A percentile compares a stretch with the other conserved stretches of the same genome.
Conservation (phyloP, 345 rosid species). For the Acer yangbiense region DNA sequence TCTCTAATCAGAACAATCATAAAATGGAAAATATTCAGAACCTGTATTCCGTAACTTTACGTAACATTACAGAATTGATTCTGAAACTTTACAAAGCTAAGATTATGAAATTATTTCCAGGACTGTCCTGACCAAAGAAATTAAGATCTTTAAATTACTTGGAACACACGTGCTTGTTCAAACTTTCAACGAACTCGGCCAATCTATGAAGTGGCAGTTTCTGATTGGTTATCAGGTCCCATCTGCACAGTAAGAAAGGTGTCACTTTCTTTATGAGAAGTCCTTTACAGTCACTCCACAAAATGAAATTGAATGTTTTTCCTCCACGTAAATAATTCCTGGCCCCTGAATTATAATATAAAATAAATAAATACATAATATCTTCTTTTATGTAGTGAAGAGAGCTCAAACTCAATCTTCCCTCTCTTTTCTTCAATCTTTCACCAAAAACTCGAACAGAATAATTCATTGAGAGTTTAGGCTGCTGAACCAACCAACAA, state of each 20-base stretch:
- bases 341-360: slow-evolving; percentile 17
- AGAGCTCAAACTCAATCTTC: neutral
- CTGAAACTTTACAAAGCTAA: too few relatives aligned
- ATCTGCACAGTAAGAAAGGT: slow-evolving; percentile 27
- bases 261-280: neutral
- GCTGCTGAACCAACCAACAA: neutral
- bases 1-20: too few relatives aligned
- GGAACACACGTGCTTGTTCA: neutral
- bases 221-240: slow-evolving; percentile 20
- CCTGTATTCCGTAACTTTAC: too few relatives aligned
- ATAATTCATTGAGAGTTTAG: neutral
- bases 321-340: slow-evolving; percentile 38
- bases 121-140: too few relatives aligned
- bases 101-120: too few relatives aligned
- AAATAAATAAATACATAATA: neutral
- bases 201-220: neutral
- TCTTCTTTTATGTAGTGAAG: neutral
- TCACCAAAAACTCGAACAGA: slow-evolving; percentile 5
- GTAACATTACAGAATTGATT: too few relatives aligned
- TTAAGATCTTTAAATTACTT: too few relatives aligned
- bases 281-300: neutral
- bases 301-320: slow-evolving; percentile 17
- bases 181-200: neutral
- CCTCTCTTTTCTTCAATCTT: slow-evolving; percentile 24
- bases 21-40: too few relatives aligned